phyloP scores from a whole-genome alignment of 2,329 filamentous ascomycete species.

The Fusarium sp. region DNA sequence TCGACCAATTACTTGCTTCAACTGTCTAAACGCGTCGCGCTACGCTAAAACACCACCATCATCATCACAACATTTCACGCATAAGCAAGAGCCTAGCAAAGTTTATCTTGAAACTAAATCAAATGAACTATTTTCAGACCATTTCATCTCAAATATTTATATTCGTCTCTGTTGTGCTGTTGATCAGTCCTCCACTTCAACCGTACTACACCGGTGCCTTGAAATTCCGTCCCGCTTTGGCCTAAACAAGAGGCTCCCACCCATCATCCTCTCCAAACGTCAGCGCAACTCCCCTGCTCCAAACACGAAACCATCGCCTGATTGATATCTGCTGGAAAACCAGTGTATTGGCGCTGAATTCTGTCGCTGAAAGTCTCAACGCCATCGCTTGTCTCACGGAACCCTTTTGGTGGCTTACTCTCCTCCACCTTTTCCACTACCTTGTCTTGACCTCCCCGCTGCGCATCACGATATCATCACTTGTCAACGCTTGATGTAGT shows the following conservation, averaged over 20 bases:
- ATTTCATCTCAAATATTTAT: neutral
- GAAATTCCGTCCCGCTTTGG: constrained; percentile 48
- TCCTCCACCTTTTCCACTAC: constrained; percentile 28
- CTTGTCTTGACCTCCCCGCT: constrained; percentile 13
- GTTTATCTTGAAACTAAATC: constrained; percentile 13
- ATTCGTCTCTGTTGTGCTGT: constrained; percentile 14
- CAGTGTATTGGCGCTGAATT: neutral
- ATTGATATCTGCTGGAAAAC: neutral
- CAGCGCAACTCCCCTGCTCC: constrained; percentile 37
- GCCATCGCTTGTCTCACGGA: constrained; percentile 31
- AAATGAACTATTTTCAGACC: neutral
- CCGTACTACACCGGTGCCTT: constrained; percentile 42
- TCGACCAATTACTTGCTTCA: constrained; percentile 23
- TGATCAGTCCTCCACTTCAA: neutral
- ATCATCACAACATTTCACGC: constrained; percentile 32
- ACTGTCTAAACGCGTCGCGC: constrained; percentile 35
- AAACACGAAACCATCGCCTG: neutral
- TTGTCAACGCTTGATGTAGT: constrained; percentile 45
- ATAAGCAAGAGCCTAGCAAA: constrained; percentile 24
- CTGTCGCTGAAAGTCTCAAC: neutral
- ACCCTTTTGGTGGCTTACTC: constrained; percentile 29
- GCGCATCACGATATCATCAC: constrained; percentile 27
- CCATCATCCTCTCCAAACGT: constrained; percentile 35
- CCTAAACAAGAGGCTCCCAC: constrained; percentile 26
- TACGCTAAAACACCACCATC: constrained; percentile 36